Percentiles rank a stretch among this genome's conserved stretches.
Conservation (phyloP, 441 rosid species). For the Euphorbia celastroides region DNA sequence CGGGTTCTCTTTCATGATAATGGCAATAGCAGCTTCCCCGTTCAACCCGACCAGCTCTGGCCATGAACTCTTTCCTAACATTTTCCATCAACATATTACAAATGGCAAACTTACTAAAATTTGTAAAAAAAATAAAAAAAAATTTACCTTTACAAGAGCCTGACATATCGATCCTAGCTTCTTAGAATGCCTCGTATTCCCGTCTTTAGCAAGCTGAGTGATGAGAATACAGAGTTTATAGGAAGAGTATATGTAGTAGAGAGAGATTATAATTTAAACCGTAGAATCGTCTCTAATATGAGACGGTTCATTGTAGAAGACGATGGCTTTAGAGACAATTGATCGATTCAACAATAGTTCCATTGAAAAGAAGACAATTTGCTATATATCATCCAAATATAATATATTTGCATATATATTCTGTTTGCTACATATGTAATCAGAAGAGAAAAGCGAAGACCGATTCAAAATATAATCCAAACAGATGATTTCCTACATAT, state of each 20-base stretch:
- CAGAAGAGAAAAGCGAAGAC: neutral
- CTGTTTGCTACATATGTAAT: neutral
- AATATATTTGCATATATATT: neutral
- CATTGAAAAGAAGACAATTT: neutral
- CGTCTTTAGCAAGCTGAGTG: neutral
- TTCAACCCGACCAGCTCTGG: constrained; percentile 32
- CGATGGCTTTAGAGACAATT: neutral
- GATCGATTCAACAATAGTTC: neutral
- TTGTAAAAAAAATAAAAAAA: too few relatives aligned
- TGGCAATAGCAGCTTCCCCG: constrained; percentile 22
- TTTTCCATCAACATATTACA: too few relatives aligned
- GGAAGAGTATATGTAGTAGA: neutral
- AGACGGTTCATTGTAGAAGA: neutral
- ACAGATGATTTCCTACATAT: constrained; percentile 4
- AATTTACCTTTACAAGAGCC: constrained; percentile 10
- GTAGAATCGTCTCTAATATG: neutral
- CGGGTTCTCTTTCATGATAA: constrained; percentile 25
- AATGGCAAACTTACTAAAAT: too few relatives aligned
- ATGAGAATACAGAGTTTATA: neutral
- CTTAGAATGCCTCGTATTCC: neutral
- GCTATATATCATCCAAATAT: neutral
- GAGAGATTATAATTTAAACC: neutral
- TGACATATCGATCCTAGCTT: constrained; percentile 8
- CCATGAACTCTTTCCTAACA: constrained; percentile 40
- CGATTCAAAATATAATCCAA: constrained; percentile 4